A percentile compares a stretch with the other conserved stretches of the same genome.
Conservation (phyloP, 441 rosid genomes). For the Sinapis alba region DNA sequence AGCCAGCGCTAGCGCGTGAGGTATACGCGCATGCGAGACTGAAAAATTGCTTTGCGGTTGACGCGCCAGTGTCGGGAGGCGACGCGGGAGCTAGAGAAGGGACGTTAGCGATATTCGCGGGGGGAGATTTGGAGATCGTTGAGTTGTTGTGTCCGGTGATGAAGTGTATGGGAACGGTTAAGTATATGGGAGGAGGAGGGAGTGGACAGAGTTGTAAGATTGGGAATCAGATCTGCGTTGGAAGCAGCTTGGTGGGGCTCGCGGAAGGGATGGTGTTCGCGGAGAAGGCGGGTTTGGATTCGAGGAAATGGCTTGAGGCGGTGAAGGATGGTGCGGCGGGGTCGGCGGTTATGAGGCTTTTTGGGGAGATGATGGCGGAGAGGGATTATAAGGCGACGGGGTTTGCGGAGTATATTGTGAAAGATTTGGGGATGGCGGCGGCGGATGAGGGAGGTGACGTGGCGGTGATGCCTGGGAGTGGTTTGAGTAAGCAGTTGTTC, state of each 20-base stretch:
- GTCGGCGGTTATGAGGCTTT: conserved; percentile 69
- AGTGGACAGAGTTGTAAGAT: conserved; percentile 83
- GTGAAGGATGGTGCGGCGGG: conserved; percentile 70
- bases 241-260: conserved; percentile 67
- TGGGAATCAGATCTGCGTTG: conserved; percentile 74
- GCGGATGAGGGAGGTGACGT: conserved; percentile 38
- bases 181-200: conserved; percentile 76
- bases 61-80: conserved; percentile 78
- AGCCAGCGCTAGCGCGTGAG: conserved; percentile 66
- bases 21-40: conserved; percentile 52
- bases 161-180: conserved; percentile 57
- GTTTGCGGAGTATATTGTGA: conserved; percentile 76
- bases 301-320: conserved; percentile 48
- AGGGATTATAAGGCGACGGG: conserved; percentile 73
- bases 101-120: conserved; percentile 63
- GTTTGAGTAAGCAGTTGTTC: conserved; percentile 70
- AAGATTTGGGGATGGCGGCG: conserved; percentile 84
- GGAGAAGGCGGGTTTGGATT: conserved; percentile 60
- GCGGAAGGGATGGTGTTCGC: conserved; percentile 83
- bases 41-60: conserved; percentile 62
- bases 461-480: conserved; percentile 60
- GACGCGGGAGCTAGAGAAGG: conserved; percentile 80
- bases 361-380: conserved; percentile 64
- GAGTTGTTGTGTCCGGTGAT: conserved; percentile 65
- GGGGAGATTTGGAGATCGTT: conserved; percentile 61